Evolutionary conservation across 148 eudicot species (phyloP).

Genomic region (Camellia sinensis): DNA sequence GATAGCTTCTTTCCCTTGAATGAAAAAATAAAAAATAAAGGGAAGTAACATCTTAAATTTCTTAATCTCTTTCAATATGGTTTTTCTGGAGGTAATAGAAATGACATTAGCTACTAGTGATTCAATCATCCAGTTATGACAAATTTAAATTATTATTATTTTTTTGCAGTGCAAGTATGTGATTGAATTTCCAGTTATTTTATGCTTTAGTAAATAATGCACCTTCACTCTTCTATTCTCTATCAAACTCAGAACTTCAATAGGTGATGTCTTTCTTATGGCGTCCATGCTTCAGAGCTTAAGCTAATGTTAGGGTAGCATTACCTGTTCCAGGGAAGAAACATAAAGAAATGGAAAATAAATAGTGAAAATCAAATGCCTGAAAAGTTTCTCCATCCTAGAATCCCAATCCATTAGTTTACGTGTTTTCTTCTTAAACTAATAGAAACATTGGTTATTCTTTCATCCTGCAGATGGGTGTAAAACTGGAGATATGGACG

Average conservation of each 20-base stretch:
- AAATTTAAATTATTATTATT: not conserved
- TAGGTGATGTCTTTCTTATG: not conserved
- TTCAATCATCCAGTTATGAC: not conserved
- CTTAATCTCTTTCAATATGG: not conserved
- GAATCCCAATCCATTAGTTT: not conserved
- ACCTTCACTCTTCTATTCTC: not conserved
- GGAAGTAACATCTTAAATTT: not conserved
- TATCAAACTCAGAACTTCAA: not conserved
- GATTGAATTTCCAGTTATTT: not conserved
- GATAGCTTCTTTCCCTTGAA: not conserved
- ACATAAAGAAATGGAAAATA: not conserved
- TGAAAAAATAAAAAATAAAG: not conserved
- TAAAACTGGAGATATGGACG: constrained; percentile 83
- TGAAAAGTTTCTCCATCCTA: not conserved
- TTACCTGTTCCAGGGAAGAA: not conserved
- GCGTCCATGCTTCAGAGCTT: not conserved
- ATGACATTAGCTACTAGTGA: not conserved
- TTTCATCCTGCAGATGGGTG: constrained; percentile 49
- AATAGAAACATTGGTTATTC: constrained; percentile 1
- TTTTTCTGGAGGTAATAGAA: not conserved
- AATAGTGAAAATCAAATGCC: not conserved
- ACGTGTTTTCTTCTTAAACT: not conserved
- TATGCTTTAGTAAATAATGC: not conserved
- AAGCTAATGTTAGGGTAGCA: not conserved
- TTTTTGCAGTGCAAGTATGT: not conserved